Conservation (phyloP, 1,139 yeast species). For the Saccharomyces hybrid region DNA sequence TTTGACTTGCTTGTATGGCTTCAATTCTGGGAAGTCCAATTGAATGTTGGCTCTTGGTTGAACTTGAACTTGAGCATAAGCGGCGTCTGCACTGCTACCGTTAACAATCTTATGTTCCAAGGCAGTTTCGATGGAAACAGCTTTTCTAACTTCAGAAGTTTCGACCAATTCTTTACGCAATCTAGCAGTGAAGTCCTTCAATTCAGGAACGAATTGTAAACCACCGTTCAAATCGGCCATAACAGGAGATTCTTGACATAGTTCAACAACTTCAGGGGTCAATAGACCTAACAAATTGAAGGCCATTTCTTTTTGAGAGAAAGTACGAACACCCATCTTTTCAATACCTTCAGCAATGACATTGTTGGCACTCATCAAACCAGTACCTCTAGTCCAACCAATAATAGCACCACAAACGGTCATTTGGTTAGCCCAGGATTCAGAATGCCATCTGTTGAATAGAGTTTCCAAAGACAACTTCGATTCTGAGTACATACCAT, state of each 20-base stretch:
- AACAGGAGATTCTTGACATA: slow-evolving; percentile 90
- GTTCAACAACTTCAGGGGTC: slow-evolving; percentile 75
- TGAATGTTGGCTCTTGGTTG: slow-evolving; percentile 90
- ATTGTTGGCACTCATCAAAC: slow-evolving; percentile 95
- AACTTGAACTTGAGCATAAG: slow-evolving; percentile 58
- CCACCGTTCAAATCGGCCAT: slow-evolving; percentile 99
- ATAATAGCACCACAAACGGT: slow-evolving; percentile 97
- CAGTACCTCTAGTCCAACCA: slow-evolving; percentile 99
- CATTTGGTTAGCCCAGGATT: slow-evolving; percentile 90
- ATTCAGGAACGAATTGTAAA: slow-evolving; percentile 83
- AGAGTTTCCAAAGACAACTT: slow-evolving; percentile 90
- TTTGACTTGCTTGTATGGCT: slow-evolving; percentile 68
- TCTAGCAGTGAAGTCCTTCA: slow-evolving; percentile 78
- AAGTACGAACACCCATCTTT: slow-evolving; percentile 91
- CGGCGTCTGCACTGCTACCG: slow-evolving; percentile 85
- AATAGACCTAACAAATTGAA: slow-evolving; percentile 91
- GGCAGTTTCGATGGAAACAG: slow-evolving; percentile 89
- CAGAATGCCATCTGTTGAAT: slow-evolving; percentile 98
- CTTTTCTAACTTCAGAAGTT: slow-evolving; percentile 88
- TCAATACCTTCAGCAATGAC: slow-evolving; percentile 97
- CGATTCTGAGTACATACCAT: slow-evolving; percentile 96
- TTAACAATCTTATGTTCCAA: slow-evolving; percentile 87
- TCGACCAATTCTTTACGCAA: slow-evolving; percentile 78
- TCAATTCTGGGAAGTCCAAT: slow-evolving; percentile 85
- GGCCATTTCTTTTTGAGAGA: slow-evolving; percentile 98